phyloP scores from a whole-genome alignment of 768 basidiomycete genomes.

The Auriscalpium vulgare region DNA sequence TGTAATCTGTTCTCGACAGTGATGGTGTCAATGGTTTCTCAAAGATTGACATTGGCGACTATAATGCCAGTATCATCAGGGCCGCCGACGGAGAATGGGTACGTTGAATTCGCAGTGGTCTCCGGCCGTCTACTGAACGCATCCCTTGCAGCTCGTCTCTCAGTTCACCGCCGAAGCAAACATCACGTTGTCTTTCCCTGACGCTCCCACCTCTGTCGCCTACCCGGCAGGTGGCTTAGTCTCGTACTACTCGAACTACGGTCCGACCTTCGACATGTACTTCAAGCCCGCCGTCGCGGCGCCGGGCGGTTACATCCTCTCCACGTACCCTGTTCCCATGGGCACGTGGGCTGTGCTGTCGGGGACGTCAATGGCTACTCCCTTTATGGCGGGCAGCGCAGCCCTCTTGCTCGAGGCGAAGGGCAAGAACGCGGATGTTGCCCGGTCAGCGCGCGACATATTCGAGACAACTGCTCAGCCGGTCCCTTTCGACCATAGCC shows the following conservation, averaged over 20 bases:
- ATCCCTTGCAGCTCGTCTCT: constrained; percentile 33
- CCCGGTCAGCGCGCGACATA: neutral
- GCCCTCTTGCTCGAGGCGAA: neutral
- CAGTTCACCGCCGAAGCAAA: constrained; percentile 37
- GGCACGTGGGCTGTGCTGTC: constrained; percentile 34
- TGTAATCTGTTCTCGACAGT: constrained; percentile 20
- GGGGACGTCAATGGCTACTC: constrained; percentile 34
- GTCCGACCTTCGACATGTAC: constrained; percentile 52
- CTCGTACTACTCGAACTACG: constrained; percentile 47
- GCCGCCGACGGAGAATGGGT: constrained; percentile 41
- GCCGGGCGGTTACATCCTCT: constrained; percentile 45
- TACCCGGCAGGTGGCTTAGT: constrained; percentile 48
- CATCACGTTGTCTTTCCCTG: constrained; percentile 41
- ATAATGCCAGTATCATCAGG: constrained; percentile 41
- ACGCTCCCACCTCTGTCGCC: constrained; percentile 35
- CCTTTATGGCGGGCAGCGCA: constrained; percentile 17
- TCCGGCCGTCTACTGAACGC: too few relatives aligned
- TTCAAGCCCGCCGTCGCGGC: constrained; percentile 49
- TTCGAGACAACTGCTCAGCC: constrained; percentile 1
- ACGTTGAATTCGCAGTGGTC: neutral
- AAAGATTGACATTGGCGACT: constrained; percentile 36
- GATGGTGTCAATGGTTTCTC: constrained; percentile 38
- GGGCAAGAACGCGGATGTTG: neutral
- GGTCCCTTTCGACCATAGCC: constrained; percentile 23
- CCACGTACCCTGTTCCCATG: constrained; percentile 34